Evolutionary conservation across 257 asterid species (phyloP), one percentile per base, ranked within the genome.

Genomic region (Forsythia suspensa): DNA sequence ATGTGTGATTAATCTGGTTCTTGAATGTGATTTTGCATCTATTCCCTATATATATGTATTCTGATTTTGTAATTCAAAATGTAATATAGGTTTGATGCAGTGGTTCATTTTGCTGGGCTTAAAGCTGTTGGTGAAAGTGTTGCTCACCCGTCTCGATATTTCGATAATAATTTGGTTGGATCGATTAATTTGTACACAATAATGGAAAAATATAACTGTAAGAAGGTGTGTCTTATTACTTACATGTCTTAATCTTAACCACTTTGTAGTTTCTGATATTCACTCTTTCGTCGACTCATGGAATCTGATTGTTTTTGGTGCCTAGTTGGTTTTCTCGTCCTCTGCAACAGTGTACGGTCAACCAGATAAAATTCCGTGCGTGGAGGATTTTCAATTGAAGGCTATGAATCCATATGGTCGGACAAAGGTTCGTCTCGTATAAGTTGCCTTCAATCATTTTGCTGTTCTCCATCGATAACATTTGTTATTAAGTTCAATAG

Each of bases 71-170:
- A 29, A 51, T 46, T 8, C 21, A 61, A n/a, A 8, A 24, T 41
- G 57, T 20, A 37, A 39, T 51, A 39, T 44, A 95, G 99, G 87
- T 88, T 91, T 89, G 92, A 83, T 80, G 99, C 98, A 73, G 99
- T 95, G 65, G 83, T 95, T 46, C 99, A 95, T 84, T 95, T 95
- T 87, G 99, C 99, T 65, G 98, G 97, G 77, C 98, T 88, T 67
- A 95, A 95, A 87, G 98, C 99, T 80, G 99, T 95, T 71, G 99
- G 94, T 36, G 99, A 95, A 84, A 95, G 99, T 85, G 97, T 95
- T 73, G 93, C 90, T 24, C 67, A 87, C 82, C 99, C 99, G 44
- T 85, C 90, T 82, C 90, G 94, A 81, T 95, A 95, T 73, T 95
- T 90, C 42, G 99, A 95, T 66, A 95, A 95, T 81, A 95, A 95